Base-by-base conservation (phyloP, 768 basidiomycete species). In the Xerocomus brunneocitrinus region DNA sequence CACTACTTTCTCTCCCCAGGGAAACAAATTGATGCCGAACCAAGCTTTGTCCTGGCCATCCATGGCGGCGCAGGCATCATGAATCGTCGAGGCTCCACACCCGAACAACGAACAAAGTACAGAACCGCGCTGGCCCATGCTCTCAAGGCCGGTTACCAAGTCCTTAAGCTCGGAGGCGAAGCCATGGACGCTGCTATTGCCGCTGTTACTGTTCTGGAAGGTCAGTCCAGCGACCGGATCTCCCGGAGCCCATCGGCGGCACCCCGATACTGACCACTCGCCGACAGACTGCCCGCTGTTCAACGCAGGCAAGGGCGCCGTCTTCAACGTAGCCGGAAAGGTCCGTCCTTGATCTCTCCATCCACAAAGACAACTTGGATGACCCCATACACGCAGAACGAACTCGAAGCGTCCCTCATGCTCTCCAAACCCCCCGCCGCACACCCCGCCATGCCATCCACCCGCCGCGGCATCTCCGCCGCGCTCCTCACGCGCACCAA, bases 11-110 rank as follows among this genome's bases (percentile, higher is more conserved):
- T 19, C 16, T 19, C 3, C 14, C 7, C 38, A 28, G 44, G 31
- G 3, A 32, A 12, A 32, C 31, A 12, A 32, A 1, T 12, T 12
- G 31, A 44, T 19, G 40, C 16, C 3, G 42, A n/a, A 6, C 45
- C 57, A 28, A 69, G 65, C 35, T 66, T 67, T 55, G 71, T 77
- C 31, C 75, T 92, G 1, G 84, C 87, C 28, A 82, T 91, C 56
- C 89, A 92, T 64, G 90, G 90, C 31, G 90, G 89, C 7, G 87
- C 89, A 0, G 87, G 87, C 1, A 85, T 80, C 2, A 86, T 91
- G 79, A 71, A 71, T 30, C 79, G 75, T 53, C 67, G 75, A 24
- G 67, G 66, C 19, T 80, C 84, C 14, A 84, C 86, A 1, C 84
- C 82, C 3, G 79, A 83, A 55, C 76, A 84, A 58, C 78, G 76